Base-by-base conservation (phyloP, 2,329 filamentous ascomycete species). In the Aspergillus hortae region DNA sequence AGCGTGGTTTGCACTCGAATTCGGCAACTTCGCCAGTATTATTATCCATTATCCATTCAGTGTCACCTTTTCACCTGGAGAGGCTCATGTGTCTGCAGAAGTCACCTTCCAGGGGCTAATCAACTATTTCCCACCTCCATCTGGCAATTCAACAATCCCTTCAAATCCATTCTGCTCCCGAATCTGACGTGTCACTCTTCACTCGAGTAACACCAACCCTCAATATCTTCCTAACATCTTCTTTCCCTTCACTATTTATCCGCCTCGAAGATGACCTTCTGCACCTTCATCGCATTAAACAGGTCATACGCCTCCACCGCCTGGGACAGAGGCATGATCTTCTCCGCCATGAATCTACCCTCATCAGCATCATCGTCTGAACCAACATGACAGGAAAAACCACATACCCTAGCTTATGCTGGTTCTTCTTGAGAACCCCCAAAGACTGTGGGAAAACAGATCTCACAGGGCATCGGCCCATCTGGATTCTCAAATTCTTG, bases 381-480 rank as follows among this genome's bases (percentile, higher is more conserved):
- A 42, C 17, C 32, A 44, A 15, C 15, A n/a, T 11, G 15, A 6
- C 15, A 46, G 27, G 12, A 33, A 41, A 14, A 21, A 48, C 27
- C 15, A 70, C 81, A 64, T 74, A 89, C 87, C 81, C 79, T 50
- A 90, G 75, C 50, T 83, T 73, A 63, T 88, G 72, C 63, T 89
- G 85, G 53, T 85, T 86, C 68, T 82, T 81, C 61, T 82, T 82
- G 53, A 91, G 69, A 53, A 88, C 72, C 25, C 80, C 75, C 43
- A 90, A 73, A 9, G 88, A 84, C 53, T 86, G 78, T 11, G 80
- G 73, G 60, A 89, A 89, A 52, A 90, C 81, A 33, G 83, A 86
- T 49, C 86, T 79, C 12, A 91, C 88, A 2, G 88, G 88, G 64
- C 87, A 91, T 50, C 88, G 78, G 4, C 88, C 88, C 85, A 90